A percentile compares a stretch with the other conserved stretches of the same genome.
Evolutionary conservation across 257 asterid species (phyloP).

Genomic region (Linaria vulgaris): DNA sequence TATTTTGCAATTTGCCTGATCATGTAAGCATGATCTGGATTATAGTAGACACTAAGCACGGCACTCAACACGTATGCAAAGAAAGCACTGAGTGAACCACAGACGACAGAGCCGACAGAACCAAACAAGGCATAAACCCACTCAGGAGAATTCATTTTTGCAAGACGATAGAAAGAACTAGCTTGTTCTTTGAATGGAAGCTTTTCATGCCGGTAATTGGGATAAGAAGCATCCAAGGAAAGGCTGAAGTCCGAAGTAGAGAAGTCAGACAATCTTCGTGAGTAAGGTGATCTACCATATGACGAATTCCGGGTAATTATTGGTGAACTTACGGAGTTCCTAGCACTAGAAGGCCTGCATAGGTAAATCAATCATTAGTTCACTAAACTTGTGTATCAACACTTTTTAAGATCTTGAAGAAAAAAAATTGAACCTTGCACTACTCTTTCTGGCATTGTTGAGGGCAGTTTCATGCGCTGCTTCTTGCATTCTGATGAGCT

Average conservation of each 20-base stretch:
- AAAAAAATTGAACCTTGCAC: conserved; percentile 62
- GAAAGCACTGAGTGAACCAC: conserved; percentile 93
- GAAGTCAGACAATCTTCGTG: conserved; percentile 82
- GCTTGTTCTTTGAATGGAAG: conserved; percentile 90
- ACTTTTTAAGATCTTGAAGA: neutral
- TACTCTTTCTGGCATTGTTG: conserved; percentile 73
- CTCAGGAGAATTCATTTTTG: conserved; percentile 91
- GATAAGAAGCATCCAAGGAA: conserved; percentile 63
- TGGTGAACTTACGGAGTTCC: conserved; percentile 91
- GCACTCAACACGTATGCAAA: conserved; percentile 90
- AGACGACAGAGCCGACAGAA: conserved; percentile 76
- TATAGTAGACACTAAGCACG: conserved; percentile 84
- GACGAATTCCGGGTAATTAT: conserved; percentile 85
- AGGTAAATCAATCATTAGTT: conserved; percentile 4
- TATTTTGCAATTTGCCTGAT: conserved; percentile 70
- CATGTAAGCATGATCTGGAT: conserved; percentile 71
- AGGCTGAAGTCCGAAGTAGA: conserved; percentile 89
- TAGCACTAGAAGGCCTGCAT: conserved; percentile 88
- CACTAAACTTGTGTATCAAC: neutral
- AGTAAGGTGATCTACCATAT: conserved; percentile 84
- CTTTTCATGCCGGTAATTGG: conserved; percentile 69
- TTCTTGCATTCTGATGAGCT: conserved; percentile 87
- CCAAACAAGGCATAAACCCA: conserved; percentile 84
- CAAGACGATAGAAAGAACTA: conserved; percentile 78
- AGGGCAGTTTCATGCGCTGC: conserved; percentile 81